Base-by-base conservation (phyloP, 2,329 filamentous ascomycete genomes). In the Colletotrichum graminicola region DNA sequence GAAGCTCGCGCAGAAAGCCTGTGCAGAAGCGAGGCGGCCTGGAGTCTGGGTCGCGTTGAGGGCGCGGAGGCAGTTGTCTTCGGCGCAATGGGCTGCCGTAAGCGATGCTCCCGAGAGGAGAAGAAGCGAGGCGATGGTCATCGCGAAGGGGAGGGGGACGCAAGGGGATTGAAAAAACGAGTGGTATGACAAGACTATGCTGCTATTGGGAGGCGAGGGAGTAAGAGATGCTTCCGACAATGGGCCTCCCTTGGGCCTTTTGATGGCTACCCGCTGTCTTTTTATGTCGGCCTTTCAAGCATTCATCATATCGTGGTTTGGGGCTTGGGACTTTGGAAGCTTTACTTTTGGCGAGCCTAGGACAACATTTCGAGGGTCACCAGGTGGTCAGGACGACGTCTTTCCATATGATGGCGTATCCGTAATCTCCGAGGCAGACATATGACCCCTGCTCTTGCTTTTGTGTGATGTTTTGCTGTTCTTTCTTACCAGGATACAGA, bases 11-110 rank as follows among this genome's bases (percentile, higher is more conserved):
- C 32, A 36, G 52, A 55, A 55, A 1, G 76, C 68, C 66, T 74
- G 75, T 16, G 79, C 79, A 45, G 74, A 74, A 64, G 76, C 66
- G 10, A 80, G 71, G 41, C 77, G 78, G 54, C 77, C 77, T 3
- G 78, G 78, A 18, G 69, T 78, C 65, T 78, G 76, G 5, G 76
- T 80, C 29, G 80, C 79, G 32, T 77, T 73, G 66, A 81, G 61
- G 32, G 80, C 79, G 36, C 79, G 78, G 39, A 81, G 76, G 73
- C 80, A 82, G 70, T 80, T 79, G 74, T 82, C 80, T 29, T 78
- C 78, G 55, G 73, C 66, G 74, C 79, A 80, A 18, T 72, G 61
- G 6, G 71, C 61, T 12, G 51, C 32, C 32, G 34, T 3, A 12
- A 55, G 52, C 32, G 32, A n/a, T 14, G 18, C 16, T 5, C 52